phyloP scores from a whole-genome alignment of 306 rosid species.

The Urtica urens region DNA sequence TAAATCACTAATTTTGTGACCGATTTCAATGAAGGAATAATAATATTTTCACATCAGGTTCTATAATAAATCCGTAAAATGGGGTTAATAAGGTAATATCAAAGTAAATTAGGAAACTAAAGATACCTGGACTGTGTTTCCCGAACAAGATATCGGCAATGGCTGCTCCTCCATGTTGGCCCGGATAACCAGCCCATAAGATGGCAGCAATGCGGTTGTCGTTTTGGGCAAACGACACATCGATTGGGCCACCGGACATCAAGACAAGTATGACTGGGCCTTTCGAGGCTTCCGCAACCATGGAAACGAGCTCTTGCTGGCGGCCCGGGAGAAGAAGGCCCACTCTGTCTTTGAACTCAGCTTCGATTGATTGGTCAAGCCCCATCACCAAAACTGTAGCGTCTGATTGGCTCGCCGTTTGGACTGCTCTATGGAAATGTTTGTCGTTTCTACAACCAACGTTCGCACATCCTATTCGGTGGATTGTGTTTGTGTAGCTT shows the following conservation, averaged over 20 bases:
- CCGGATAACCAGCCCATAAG: constrained; percentile 85
- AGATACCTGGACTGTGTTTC: constrained; percentile 51
- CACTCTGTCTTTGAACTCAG: constrained; percentile 52
- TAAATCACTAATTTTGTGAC: too few relatives aligned
- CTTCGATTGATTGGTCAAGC: constrained; percentile 81
- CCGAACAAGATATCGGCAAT: constrained; percentile 70
- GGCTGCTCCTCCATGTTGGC: constrained; percentile 87
- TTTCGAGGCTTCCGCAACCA: constrained; percentile 53
- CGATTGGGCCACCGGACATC: constrained; percentile 87
- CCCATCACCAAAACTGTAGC: constrained; percentile 66
- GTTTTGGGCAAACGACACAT: constrained; percentile 51
- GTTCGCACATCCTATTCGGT: constrained; percentile 44
- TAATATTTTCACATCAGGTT: too few relatives aligned
- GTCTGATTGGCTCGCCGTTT: constrained; percentile 54
- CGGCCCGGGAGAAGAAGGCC: constrained; percentile 61
- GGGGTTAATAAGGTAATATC: too few relatives aligned
- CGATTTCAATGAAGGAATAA: too few relatives aligned
- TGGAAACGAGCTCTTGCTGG: constrained; percentile 62
- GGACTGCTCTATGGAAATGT: constrained; percentile 36
- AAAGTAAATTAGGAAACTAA: too few relatives aligned
- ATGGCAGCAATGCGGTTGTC: constrained; percentile 40
- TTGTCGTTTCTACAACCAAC: constrained; percentile 41
- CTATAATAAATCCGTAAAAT: too few relatives aligned
- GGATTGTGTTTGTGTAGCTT: constrained; percentile 35
- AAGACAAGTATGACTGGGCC: constrained; percentile 71